Percentiles rank a stretch among this genome's conserved stretches.
These are phyloP conservation scores for Gossypium schwendimanii DNA, from an alignment of 441 rosid genomes.

Conservation along the genomic window DNA sequence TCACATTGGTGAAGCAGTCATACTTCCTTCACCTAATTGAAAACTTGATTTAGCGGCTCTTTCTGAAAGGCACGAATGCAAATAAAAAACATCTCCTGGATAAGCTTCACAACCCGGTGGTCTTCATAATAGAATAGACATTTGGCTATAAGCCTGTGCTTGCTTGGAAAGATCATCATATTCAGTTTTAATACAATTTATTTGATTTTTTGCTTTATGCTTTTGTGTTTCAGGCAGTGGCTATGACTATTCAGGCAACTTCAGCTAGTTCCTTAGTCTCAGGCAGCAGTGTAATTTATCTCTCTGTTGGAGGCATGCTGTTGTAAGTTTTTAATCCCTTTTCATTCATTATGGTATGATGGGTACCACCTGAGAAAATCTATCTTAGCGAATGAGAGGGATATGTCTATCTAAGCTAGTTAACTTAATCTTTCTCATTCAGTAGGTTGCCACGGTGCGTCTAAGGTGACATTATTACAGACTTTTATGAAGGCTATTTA, in stretches of 20 bases:
- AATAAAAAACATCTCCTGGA: too few species aligned
- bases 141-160: too few species aligned
- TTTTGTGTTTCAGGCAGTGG: slow-evolving; percentile 35
- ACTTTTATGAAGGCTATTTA: slow-evolving; percentile 2
- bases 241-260: slow-evolving; percentile 39
- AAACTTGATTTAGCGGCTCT: too few species aligned
- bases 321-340: slow-evolving; percentile 45
- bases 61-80: too few species aligned
- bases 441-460: background rate
- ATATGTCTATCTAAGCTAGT: background rate
- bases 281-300: slow-evolving; percentile 37
- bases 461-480: background rate
- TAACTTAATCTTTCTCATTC: background rate
- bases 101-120: too few species aligned
- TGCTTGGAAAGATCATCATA: too few species aligned
- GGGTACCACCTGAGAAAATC: background rate
- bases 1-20: too few species aligned
- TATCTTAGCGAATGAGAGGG: slow-evolving; percentile 17
- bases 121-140: too few species aligned
- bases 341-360: slow-evolving; percentile 1
- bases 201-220: slow-evolving; percentile 11
- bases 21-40: too few species aligned
- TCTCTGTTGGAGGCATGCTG: slow-evolving; percentile 67
- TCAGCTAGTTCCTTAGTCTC: background rate
- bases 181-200: background rate